phyloP scores from a whole-genome alignment of 805 yeast genomes.

The Suhomyces sp. region DNA sequence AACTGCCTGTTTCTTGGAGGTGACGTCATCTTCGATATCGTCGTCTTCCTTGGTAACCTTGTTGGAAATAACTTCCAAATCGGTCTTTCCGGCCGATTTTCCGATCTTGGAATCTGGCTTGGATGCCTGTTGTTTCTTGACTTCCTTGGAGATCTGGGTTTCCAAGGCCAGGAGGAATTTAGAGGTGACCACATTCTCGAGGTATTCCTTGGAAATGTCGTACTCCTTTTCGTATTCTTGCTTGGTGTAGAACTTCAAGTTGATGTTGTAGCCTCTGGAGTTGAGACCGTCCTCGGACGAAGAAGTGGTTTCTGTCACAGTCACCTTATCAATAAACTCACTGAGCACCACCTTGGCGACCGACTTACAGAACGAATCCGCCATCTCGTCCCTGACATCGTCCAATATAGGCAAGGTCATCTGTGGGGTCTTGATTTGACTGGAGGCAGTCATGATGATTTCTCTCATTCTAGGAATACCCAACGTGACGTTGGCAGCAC shows the following conservation, averaged over 20 bases:
- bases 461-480: constrained; percentile 99
- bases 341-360: constrained; percentile 81
- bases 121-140: constrained; percentile 64
- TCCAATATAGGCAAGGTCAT: constrained; percentile 85
- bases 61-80: constrained; percentile 39
- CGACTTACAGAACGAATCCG: constrained; percentile 90
- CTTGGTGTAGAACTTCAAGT: constrained; percentile 69
- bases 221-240: constrained; percentile 83
- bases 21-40: constrained; percentile 61
- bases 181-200: constrained; percentile 64
- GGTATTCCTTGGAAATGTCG: constrained; percentile 76
- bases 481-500: constrained; percentile 98
- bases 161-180: constrained; percentile 73
- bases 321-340: constrained; percentile 81
- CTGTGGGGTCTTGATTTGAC: constrained; percentile 96
- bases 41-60: constrained; percentile 39
- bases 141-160: constrained; percentile 69
- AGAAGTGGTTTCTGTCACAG: constrained; percentile 87
- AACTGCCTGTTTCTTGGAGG: constrained; percentile 73
- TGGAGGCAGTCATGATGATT: constrained; percentile 98
- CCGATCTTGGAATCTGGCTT: constrained; percentile 60
- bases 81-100: constrained; percentile 61
- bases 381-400: constrained; percentile 80
- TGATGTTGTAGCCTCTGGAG: constrained; percentile 71
- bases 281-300: constrained; percentile 44